Percentiles rank a stretch among this genome's conserved stretches.
Evolutionary conservation across 352 stramenopile genomes (phyloP).

Genomic region (Globisporangium paroecandrum): DNA sequence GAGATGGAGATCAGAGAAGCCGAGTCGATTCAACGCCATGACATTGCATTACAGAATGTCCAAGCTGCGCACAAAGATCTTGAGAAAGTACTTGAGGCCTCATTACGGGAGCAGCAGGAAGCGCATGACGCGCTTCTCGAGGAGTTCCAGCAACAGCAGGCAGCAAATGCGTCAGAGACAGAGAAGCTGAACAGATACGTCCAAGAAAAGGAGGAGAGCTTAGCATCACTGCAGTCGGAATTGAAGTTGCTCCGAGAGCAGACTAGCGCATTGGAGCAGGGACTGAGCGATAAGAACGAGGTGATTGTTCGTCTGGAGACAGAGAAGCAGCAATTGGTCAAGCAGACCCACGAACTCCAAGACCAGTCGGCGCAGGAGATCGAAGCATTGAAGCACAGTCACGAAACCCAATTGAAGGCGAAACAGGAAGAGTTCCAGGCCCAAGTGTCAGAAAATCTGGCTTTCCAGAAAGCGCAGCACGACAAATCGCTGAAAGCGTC

Average conservation of each 20-base stretch:
- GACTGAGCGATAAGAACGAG: neutral
- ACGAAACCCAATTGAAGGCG: neutral
- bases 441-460: neutral
- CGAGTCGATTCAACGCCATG: neutral
- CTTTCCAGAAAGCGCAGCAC: constrained; percentile 3
- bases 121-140: neutral
- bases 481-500: constrained; percentile 9
- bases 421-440: constrained; percentile 1
- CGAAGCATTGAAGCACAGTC: neutral
- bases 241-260: neutral
- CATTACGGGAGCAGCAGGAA: neutral
- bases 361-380: constrained; percentile 1
- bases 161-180: neutral
- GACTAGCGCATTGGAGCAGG: neutral
- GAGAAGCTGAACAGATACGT: neutral
- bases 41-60: neutral
- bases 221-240: neutral
- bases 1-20: neutral
- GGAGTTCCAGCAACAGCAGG: neutral
- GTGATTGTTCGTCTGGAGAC: neutral
- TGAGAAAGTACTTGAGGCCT: neutral
- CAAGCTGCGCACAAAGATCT: neutral
- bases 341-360: neutral
- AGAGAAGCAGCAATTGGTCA: constrained; percentile 2
- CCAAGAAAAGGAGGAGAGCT: neutral